phyloP scores from a whole-genome alignment of 2,329 filamentous ascomycete species.

The Fusarium globosum region DNA sequence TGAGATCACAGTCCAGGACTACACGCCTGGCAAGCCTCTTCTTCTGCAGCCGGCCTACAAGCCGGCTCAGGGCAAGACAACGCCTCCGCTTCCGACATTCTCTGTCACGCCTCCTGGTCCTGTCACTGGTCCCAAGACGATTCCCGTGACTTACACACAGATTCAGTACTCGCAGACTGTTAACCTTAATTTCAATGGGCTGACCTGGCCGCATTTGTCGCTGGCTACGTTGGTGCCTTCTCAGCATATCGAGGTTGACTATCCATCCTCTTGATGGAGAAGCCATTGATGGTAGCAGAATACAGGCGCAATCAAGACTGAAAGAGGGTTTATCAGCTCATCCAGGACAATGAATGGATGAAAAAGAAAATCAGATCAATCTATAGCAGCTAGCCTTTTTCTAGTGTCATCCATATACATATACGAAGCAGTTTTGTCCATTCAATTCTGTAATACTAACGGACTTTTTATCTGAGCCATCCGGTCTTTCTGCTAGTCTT shows the following conservation, averaged over 20 bases:
- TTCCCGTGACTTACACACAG: constrained; percentile 6
- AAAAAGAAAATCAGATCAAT: rapidly evolving
- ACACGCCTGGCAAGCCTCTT: background rate
- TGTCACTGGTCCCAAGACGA: background rate
- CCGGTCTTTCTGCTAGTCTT: rapidly evolving
- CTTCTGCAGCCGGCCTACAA: constrained; percentile 1
- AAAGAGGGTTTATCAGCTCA: rapidly evolving
- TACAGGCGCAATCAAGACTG: rapidly evolving
- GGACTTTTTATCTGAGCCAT: rapidly evolving
- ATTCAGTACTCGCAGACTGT: constrained; percentile 16
- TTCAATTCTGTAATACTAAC: rapidly evolving
- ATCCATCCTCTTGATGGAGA: background rate
- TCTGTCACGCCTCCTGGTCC: background rate
- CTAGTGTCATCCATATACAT: background rate
- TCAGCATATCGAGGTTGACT: background rate
- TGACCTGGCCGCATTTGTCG: constrained; percentile 12
- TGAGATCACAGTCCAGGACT: background rate
- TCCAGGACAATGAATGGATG: rapidly evolving
- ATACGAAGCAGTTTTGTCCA: background rate
- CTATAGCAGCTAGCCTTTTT: no score
- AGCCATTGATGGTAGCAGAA: background rate
- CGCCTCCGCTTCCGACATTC: constrained; percentile 4
- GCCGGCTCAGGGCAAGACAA: background rate
- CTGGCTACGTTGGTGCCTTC: constrained; percentile 7
- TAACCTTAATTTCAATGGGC: background rate